Evolutionary conservation across 208 protist genomes (phyloP).

Genomic region (Spironucleus salmonicida): DNA sequence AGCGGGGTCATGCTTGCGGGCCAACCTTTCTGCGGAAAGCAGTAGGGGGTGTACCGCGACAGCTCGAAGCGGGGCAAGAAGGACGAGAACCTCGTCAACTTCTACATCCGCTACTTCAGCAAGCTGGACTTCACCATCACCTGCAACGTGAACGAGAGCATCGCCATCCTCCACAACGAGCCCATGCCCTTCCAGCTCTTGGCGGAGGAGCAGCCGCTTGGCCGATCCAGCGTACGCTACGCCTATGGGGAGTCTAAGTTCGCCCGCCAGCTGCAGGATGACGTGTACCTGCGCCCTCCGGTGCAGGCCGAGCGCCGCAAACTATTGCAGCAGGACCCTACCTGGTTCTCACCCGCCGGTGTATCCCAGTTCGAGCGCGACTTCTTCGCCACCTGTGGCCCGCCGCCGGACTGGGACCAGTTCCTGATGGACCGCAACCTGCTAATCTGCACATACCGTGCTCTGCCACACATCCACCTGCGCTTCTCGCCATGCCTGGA

Average conservation of each 20-base stretch:
- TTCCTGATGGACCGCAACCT: not conserved
- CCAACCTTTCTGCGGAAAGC: not conserved
- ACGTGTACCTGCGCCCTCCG: not conserved
- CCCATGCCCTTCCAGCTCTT: not conserved
- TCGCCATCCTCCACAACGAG: not conserved
- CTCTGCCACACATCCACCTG: not conserved
- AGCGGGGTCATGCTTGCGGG: not conserved
- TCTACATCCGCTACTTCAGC: not conserved
- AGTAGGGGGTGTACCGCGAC: not conserved
- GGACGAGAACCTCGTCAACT: not conserved
- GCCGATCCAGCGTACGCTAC: not conserved
- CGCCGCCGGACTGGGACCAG: not conserved
- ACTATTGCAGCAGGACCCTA: not conserved
- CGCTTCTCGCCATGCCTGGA: not conserved
- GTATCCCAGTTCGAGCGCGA: not conserved
- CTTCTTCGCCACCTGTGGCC: not conserved
- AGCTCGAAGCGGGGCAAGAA: not conserved
- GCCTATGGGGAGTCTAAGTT: not conserved
- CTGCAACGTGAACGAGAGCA: not conserved
- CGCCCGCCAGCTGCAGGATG: not conserved
- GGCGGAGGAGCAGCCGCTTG: not conserved
- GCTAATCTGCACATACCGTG: not conserved
- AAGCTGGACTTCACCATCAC: not conserved
- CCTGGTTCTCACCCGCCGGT: not conserved
- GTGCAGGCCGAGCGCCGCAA: not conserved